phyloP scores from a whole-genome alignment of 345 rosid species.

The Populus ilicifolia region DNA sequence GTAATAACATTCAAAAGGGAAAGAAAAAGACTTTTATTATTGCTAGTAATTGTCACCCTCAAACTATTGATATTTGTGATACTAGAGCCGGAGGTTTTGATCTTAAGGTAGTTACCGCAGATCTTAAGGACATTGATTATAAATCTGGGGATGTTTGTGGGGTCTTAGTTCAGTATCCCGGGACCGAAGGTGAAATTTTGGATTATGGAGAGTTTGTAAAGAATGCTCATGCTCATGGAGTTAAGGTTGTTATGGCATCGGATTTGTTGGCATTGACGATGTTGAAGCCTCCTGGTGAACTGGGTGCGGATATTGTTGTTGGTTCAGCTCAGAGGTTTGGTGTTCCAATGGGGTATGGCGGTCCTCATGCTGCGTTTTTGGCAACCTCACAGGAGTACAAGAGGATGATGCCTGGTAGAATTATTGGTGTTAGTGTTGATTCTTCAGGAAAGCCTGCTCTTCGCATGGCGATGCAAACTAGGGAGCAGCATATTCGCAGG shows the following conservation, averaged over 20 bases:
- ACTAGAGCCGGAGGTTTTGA: constrained; percentile 91
- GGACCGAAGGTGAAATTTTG: constrained; percentile 88
- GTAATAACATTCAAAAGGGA: constrained; percentile 80
- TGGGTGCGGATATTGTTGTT: constrained; percentile 90
- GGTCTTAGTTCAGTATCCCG: constrained; percentile 94
- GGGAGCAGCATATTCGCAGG: constrained; percentile 97
- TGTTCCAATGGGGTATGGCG: constrained; percentile 98
- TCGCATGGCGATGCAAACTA: constrained; percentile 99
- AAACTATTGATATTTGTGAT: constrained; percentile 87
- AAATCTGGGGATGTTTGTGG: constrained; percentile 88
- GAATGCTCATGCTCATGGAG: constrained; percentile 86
- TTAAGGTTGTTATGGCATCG: constrained; percentile 93
- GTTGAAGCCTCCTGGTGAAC: constrained; percentile 95
- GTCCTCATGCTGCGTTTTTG: constrained; percentile 96
- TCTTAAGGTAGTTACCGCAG: constrained; percentile 59
- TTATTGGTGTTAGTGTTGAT: constrained; percentile 93
- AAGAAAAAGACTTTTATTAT: constrained; percentile 91
- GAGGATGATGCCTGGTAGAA: constrained; percentile 98
- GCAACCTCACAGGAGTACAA: constrained; percentile 99
- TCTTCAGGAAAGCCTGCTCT: constrained; percentile 87
- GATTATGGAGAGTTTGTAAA: constrained; percentile 82
- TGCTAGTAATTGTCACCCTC: constrained; percentile 84
- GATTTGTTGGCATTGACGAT: constrained; percentile 89
- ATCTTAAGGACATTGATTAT: constrained; percentile 79
- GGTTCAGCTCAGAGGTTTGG: constrained; percentile 98